These are phyloP conservation scores for Parascedosporium putredinis DNA, from an alignment of 2,329 filamentous ascomycete species.

Conservation along the genomic window DNA sequence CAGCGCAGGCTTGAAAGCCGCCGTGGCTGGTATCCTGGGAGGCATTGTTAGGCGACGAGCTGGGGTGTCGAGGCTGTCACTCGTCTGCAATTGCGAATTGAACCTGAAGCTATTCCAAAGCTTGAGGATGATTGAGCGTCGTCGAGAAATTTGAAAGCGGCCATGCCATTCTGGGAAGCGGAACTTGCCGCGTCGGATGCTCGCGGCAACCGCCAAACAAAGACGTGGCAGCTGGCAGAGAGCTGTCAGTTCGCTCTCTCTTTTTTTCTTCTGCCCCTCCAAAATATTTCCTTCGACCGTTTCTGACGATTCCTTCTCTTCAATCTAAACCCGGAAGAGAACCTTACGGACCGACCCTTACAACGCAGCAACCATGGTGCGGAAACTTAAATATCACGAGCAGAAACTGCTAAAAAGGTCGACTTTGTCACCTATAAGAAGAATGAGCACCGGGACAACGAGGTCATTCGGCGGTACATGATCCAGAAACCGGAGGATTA, in stretches of 20 bases:
- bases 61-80: too few species aligned
- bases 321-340: neutral
- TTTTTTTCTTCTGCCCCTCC: constrained; percentile 7
- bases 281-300: too few species aligned
- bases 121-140: neutral
- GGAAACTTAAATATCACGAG: constrained; percentile 95
- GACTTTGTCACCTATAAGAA: constrained; percentile 93
- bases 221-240: too few species aligned
- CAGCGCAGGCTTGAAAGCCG: constrained; percentile 4
- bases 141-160: neutral
- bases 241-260: too few species aligned
- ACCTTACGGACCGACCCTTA: neutral
- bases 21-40: constrained; percentile 1
- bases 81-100: neutral
- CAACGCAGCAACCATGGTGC: constrained; percentile 56
- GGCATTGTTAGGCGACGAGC: constrained; percentile 5
- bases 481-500: constrained; percentile 88
- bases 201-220: too few species aligned
- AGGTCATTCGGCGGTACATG: constrained; percentile 74
- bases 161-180: neutral
- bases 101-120: too few species aligned
- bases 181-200: constrained; percentile 8
- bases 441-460: constrained; percentile 77
- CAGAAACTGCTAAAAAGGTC: constrained; percentile 87
- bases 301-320: too few species aligned